phyloP scores from a whole-genome alignment of 2,329 filamentous ascomycete genomes.

The Xylariaceae sp. region DNA sequence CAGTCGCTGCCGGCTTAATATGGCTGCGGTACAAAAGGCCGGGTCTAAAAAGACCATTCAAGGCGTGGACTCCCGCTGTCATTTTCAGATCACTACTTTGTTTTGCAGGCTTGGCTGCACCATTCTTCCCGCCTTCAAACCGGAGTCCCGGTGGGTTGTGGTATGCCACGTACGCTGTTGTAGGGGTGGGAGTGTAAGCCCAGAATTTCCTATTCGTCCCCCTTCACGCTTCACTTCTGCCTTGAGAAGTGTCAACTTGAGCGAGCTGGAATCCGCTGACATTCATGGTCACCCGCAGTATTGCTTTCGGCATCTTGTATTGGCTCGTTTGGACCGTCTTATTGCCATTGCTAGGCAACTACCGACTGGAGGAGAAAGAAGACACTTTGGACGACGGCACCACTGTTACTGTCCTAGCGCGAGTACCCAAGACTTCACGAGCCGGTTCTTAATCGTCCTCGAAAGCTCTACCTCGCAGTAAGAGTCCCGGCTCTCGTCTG shows the following conservation, averaged over 20 bases:
- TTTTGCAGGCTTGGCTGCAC: slow-evolving; percentile 51
- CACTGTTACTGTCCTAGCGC: slow-evolving; percentile 54
- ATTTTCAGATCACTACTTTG: slow-evolving; percentile 50
- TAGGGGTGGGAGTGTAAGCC: slow-evolving; percentile 50
- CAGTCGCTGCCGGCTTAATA: slow-evolving; percentile 53
- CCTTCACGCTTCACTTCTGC: background rate
- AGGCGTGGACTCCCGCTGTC: slow-evolving; percentile 57
- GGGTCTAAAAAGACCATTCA: slow-evolving; percentile 58
- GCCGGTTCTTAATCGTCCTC: background rate
- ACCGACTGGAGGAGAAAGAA: slow-evolving; percentile 56
- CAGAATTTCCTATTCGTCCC: background rate
- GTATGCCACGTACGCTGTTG: slow-evolving; percentile 51
- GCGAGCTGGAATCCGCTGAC: background rate
- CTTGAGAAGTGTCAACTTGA: background rate
- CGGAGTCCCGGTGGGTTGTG: slow-evolving; percentile 44
- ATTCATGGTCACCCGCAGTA: slow-evolving; percentile 34
- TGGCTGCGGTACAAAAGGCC: slow-evolving; percentile 56
- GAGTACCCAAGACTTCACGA: slow-evolving; percentile 27
- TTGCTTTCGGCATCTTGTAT: slow-evolving; percentile 56
- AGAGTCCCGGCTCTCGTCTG: background rate
- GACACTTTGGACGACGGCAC: slow-evolving; percentile 62
- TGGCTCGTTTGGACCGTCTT: slow-evolving; percentile 64
- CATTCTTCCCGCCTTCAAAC: slow-evolving; percentile 54
- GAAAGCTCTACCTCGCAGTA: background rate
- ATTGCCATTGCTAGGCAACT: slow-evolving; percentile 54